phyloP scores from a whole-genome alignment of 257 asterid genomes.

The Lavandula angustifolia region DNA sequence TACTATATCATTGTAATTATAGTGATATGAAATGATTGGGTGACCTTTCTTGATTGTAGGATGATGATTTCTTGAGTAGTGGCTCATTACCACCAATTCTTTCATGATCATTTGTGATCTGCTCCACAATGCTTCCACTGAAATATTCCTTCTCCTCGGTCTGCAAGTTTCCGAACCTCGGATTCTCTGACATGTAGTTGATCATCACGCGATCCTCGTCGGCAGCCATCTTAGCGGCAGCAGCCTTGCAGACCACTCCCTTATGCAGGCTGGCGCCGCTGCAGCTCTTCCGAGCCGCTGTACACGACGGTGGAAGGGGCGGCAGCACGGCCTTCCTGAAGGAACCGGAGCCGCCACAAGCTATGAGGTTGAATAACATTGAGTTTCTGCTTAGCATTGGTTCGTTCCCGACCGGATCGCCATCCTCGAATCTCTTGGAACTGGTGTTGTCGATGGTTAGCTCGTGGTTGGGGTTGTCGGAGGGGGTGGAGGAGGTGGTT shows the following conservation, averaged over 20 bases:
- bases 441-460: not conserved
- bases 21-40: not conserved
- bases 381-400: conserved; percentile 68
- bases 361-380: conserved; percentile 65
- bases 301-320: conserved; percentile 20
- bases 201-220: conserved; percentile 55
- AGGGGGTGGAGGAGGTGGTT: conserved; percentile 58
- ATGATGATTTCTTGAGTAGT: conserved; percentile 66
- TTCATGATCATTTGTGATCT: conserved; percentile 42
- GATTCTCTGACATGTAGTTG: conserved; percentile 84
- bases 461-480: conserved; percentile 45
- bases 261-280: conserved; percentile 47
- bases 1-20: no score
- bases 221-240: conserved; percentile 28
- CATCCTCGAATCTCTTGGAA: conserved; percentile 54
- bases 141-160: conserved; percentile 80
- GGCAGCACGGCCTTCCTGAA: conserved; percentile 46
- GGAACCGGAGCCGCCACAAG: conserved; percentile 77
- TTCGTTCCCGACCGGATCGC: conserved; percentile 53
- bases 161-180: conserved; percentile 73
- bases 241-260: conserved; percentile 52
- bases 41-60: conserved; percentile 82
- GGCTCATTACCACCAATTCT: conserved; percentile 35
- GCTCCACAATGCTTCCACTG: conserved; percentile 88
- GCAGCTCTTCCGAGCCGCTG: conserved; percentile 56